Percentiles rank a stretch among this genome's conserved stretches.
Conservation (phyloP, 306 rosid species). For the Cucurbita pepo region DNA sequence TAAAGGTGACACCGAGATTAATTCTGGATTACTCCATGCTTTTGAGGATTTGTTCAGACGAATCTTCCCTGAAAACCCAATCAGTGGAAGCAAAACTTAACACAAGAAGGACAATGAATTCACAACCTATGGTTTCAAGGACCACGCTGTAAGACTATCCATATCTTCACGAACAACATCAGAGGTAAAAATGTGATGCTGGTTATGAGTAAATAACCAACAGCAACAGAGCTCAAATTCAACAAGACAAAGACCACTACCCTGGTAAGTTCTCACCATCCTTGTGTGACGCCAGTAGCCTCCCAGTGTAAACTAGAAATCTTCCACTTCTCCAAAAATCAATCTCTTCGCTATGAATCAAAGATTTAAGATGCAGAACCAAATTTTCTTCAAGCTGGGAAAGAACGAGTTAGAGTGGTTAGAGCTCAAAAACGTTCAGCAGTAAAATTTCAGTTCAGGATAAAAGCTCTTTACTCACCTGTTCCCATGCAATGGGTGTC, state of each 20-base stretch:
- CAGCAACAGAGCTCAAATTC: background rate
- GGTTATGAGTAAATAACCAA: background rate
- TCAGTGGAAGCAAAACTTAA: slow-evolving; percentile 1
- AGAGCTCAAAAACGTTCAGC: slow-evolving; percentile 13
- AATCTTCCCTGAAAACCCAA: slow-evolving; percentile 45
- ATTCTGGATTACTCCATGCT: slow-evolving; percentile 66
- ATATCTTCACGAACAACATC: background rate
- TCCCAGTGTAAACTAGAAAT: slow-evolving; percentile 58
- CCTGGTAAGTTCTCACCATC: slow-evolving; percentile 46
- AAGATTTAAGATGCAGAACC: slow-evolving; percentile 33
- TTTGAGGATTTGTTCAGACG: slow-evolving; percentile 54
- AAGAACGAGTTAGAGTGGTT: slow-evolving; percentile 7
- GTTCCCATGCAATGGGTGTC: slow-evolving; percentile 66
- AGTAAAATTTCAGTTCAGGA: background rate
- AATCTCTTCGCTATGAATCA: slow-evolving; percentile 43
- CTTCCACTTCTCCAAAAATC: slow-evolving; percentile 87
- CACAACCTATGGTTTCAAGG: background rate
- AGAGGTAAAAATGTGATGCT: background rate
- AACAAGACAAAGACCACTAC: slow-evolving; percentile 4
- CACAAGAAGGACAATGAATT: background rate
- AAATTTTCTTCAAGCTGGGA: slow-evolving; percentile 67
- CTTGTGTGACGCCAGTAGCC: slow-evolving; percentile 61
- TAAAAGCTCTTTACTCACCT: slow-evolving; percentile 33
- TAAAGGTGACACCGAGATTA: slow-evolving; percentile 67
- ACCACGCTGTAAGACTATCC: background rate